Base-by-base conservation (phyloP, 2,329 filamentous ascomycete species). In the Zymoseptoria pseudotritici region DNA sequence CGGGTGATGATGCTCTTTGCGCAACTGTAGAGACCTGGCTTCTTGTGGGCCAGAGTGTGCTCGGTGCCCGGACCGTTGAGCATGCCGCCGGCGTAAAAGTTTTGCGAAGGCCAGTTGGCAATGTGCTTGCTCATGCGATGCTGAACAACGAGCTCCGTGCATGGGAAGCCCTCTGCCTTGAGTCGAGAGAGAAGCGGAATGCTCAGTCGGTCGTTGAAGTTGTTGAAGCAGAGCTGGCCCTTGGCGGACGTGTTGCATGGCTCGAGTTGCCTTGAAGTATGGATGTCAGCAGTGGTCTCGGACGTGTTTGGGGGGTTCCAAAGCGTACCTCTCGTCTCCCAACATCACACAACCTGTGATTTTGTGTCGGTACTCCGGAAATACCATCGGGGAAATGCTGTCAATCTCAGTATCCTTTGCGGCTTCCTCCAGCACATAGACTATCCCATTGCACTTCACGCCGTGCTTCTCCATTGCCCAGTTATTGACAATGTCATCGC, bases 281-380 rank as follows among this genome's bases (percentile, higher is more conserved):
- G 31, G 31, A 36, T 10, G 31, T 36, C 31, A 36, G 31, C 31
- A 13, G 31, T 10, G 31, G 31, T 36, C 13, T 36, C 31, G 31
- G 9, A 36, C 31, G 11, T 4, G 9, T 10, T 10, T 10, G 31
- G 31, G 31, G 31, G 13, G 13, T 10, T 36, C 9, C 9, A 59
- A 24, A 24, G 22, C 22, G 22, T 24, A 24, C 22, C 22, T 24
- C 22, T 24, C 22, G 52, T 65, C 61, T 22, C 63, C 63, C 10
- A 65, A 57, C 63, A 65, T 63, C 11, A 66, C 56, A 55, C 63
- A 56, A 55, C 64, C 64, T n/a, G 49, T 60, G 22, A 66, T 59
- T 36, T 62, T 63, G 22, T 58, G 6, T 7, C 63, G 56, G 29
- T 56, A 66, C 6, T 57, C 58, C 7, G 60, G 58, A 4, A 54